Evolutionary conservation across 106 monocot genomes (phyloP), one percentile per base, ranked within the genome.

Genomic region (Narthecium ossifragum): DNA sequence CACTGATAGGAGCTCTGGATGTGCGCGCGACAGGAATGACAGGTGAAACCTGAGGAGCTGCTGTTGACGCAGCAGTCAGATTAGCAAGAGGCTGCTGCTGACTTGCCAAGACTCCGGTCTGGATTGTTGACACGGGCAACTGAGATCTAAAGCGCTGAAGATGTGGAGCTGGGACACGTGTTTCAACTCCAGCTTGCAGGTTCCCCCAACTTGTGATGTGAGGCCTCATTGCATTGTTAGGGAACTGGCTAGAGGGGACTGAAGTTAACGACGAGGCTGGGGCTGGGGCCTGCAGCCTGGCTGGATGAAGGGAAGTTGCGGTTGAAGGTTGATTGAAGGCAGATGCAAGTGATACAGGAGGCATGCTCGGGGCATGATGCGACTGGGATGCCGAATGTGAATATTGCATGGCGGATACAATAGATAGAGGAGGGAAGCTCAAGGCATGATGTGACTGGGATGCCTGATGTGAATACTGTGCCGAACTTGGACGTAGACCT

Each of bases 121-220:
- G 45, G 6, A 9, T 28, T 13, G 38, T 5, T 26, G 66, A 33
- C 25, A 14, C 26, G 47, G 76, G 43, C 40, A 55, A 1, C 3
- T 49, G 57, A 10, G 78, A 38, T 53, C 79, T 68, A 45, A 66
- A 78, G 13, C 79, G 69, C 7, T 70, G 73, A 28, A 88, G 67
- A 59, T 88, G 86, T 39, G 86, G 88, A 32, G 82, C 75, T n/a
- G 79, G 70, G 2, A 70, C 60, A 36, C 78, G 66, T 8, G 32
- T 17, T 2, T 66, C 68, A 25, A 26, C 59, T 38, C 64, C 41
- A 38, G 15, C 36, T 46, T 56, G 72, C 20, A 36, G 26, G 58
- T 39, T 70, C 40, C 53, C 27, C 11, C 29, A 46, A 18, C 63
- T 15, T 51, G 67, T 62, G 31, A 61, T 33, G 25, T 36, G 69